These are phyloP conservation scores for Bothriochloa decipiens DNA, from an alignment of 176 grass and related monocot genomes.

Conservation along the genomic window DNA sequence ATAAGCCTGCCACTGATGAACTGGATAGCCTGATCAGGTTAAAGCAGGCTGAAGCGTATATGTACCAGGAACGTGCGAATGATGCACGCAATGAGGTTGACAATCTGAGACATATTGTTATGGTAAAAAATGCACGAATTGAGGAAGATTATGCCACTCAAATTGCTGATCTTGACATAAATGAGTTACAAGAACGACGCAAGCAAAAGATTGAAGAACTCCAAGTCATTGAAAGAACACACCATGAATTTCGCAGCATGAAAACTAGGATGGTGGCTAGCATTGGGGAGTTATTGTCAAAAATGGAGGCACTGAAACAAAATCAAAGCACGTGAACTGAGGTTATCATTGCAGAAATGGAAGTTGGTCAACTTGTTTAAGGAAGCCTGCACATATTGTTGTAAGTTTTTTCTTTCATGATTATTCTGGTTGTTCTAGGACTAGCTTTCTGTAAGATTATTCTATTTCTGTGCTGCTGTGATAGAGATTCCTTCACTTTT, in stretches of 20 bases:
- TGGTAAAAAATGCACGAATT: constrained; percentile 60
- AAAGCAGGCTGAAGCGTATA: constrained; percentile 86
- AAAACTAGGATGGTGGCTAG: constrained; percentile 85
- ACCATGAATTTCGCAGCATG: constrained; percentile 70
- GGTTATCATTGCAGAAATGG: neutral
- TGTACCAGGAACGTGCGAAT: constrained; percentile 93
- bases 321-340: constrained; percentile 55
- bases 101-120: constrained; percentile 53
- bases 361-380: constrained; percentile 31
- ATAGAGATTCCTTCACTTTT: constrained; percentile 2
- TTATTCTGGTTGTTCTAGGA: constrained; percentile 29
- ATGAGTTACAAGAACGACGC: constrained; percentile 71
- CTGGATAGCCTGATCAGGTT: constrained; percentile 79
- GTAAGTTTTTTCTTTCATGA: constrained; percentile 41
- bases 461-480: constrained; percentile 20
- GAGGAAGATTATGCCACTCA: constrained; percentile 73
- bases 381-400: constrained; percentile 32
- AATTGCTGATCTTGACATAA: constrained; percentile 55
- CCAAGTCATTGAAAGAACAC: constrained; percentile 64
- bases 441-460: constrained; percentile 25
- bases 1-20: constrained; percentile 72
- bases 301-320: constrained; percentile 81
- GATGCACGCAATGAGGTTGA: constrained; percentile 75
- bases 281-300: constrained; percentile 82
- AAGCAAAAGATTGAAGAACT: constrained; percentile 80